phyloP scores from a whole-genome alignment of 2,329 filamentous ascomycete species.

The Drechslera avenae region DNA sequence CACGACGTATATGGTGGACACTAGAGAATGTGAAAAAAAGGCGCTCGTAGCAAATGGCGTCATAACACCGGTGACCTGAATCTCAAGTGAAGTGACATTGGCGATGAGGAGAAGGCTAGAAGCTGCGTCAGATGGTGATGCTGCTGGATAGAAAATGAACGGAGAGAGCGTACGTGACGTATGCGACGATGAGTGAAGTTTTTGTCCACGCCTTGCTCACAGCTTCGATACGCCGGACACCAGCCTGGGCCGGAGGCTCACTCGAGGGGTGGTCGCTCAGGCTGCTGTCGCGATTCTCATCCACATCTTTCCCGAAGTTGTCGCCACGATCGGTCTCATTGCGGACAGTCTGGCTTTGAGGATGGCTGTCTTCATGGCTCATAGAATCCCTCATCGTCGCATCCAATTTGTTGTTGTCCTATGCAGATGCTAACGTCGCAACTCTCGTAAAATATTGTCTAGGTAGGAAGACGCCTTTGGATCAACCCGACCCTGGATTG shows the following conservation, averaged over 20 bases:
- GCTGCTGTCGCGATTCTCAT: conserved; percentile 2
- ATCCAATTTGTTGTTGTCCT: background rate
- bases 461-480: conserved; percentile 2
- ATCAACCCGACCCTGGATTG: conserved; percentile 12
- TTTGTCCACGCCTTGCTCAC: conserved; percentile 57
- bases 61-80: conserved; percentile 66
- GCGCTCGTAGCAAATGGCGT: conserved; percentile 69
- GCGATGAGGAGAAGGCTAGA: conserved; percentile 60
- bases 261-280: conserved; percentile 17
- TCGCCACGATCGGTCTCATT: conserved; percentile 7
- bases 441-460: background rate
- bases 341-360: background rate
- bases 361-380: conserved; percentile 6
- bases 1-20: conserved; percentile 68
- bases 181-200: conserved; percentile 54
- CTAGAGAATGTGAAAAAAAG: conserved; percentile 67
- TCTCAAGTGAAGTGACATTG: conserved; percentile 69
- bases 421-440: background rate
- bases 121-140: conserved; percentile 16
- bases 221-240: conserved; percentile 56
- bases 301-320: conserved; percentile 12
- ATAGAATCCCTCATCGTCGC: conserved; percentile 16
- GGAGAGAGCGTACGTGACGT: conserved; percentile 44
- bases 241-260: conserved; percentile 46
- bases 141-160: background rate